Base-by-base conservation (phyloP, 1,284 basidiomycete species). In the Flammula alnicola region DNA sequence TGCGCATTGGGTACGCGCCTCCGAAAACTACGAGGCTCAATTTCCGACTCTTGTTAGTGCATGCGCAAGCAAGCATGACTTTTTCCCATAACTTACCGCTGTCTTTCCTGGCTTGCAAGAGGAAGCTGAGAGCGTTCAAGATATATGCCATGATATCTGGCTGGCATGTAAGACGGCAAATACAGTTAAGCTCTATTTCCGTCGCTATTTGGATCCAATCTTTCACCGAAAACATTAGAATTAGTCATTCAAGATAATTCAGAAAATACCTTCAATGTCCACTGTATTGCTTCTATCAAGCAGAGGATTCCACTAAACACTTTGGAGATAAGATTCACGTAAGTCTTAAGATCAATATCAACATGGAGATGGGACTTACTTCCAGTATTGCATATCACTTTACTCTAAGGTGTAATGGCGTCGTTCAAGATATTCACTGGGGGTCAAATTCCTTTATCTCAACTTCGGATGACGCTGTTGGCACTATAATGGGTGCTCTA, bases 121-220 rank as follows among this genome's bases (percentile, higher is more conserved):
- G 71, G 69, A 96, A 96, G 62, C 89, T 91, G 30, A 95, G 76
- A 1, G 93, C 92, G 39, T 90, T 93, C 2, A 91, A 84, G 2
- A 88, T 90, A 68, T 93, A 95, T 2, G 87, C 83, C 91, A 95
- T 95, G 0, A 93, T 95, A 61, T 95, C 93, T n/a, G 91, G n/a
- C n/a, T 93, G 29, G 95, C 94, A 66, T 97, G 94, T 8, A 97
- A 73, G 25, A 97, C 76, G 20, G 97, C 86, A 63, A 97, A 97
- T 0, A 90, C 91, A 95, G 60, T 96, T 96, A 41, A 94, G 80
- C 61, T 95, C 92, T 52, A 97, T 93, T 63, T 97, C 95, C 4
- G 84, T 86, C 0, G 92, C 90, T 30, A 97, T 87, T 5, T 90
- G 79, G 55, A 94, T 86, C 91, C 93, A 96, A 63, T 95, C 93